Percentiles rank a stretch among this genome's conserved stretches.
Conservation (phyloP, 2,329 filamentous ascomycete genomes). For the Endoconidiophora laricicola region DNA sequence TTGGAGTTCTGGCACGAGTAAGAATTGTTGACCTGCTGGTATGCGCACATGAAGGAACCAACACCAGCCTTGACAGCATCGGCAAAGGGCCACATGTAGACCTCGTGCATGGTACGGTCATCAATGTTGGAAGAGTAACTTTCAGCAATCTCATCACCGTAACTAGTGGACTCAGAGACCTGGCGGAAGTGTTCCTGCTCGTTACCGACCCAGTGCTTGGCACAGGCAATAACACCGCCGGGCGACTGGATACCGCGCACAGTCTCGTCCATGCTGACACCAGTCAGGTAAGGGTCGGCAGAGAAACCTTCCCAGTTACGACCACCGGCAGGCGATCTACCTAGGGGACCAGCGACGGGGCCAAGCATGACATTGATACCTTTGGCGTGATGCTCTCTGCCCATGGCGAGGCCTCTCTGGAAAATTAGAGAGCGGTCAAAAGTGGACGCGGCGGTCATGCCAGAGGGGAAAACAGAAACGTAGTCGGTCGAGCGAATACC, state of each 20-base stretch:
- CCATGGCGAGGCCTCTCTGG: slow-evolving; percentile 31
- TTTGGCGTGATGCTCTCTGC: slow-evolving; percentile 52
- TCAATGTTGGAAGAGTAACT: slow-evolving; percentile 45
- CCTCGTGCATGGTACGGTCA: slow-evolving; percentile 58
- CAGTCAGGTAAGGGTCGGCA: slow-evolving; percentile 59
- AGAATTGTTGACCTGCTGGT: slow-evolving; percentile 67
- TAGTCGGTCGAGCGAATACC: slow-evolving; percentile 66
- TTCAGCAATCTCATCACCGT: slow-evolving; percentile 46
- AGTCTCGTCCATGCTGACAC: slow-evolving; percentile 53
- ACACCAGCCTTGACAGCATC: slow-evolving; percentile 55
- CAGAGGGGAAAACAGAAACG: slow-evolving; percentile 65
- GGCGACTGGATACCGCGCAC: slow-evolving; percentile 71
- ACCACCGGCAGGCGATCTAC: slow-evolving; percentile 29
- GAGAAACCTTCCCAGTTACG: slow-evolving; percentile 52
- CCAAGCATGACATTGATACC: slow-evolving; percentile 57
- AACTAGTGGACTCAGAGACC: slow-evolving; percentile 32
- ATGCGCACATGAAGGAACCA: slow-evolving; percentile 48
- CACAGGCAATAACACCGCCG: slow-evolving; percentile 66
- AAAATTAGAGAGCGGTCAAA: slow-evolving; percentile 58
- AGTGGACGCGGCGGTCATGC: slow-evolving; percentile 65
- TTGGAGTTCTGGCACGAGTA: slow-evolving; percentile 68
- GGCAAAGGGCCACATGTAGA: slow-evolving; percentile 65
- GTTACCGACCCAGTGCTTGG: slow-evolving; percentile 60
- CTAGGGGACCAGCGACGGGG: slow-evolving; percentile 31
- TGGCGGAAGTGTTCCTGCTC: slow-evolving; percentile 70